Base-by-base conservation (phyloP, 208 protist genomes). In the Leishmania lainsoni region DNA sequence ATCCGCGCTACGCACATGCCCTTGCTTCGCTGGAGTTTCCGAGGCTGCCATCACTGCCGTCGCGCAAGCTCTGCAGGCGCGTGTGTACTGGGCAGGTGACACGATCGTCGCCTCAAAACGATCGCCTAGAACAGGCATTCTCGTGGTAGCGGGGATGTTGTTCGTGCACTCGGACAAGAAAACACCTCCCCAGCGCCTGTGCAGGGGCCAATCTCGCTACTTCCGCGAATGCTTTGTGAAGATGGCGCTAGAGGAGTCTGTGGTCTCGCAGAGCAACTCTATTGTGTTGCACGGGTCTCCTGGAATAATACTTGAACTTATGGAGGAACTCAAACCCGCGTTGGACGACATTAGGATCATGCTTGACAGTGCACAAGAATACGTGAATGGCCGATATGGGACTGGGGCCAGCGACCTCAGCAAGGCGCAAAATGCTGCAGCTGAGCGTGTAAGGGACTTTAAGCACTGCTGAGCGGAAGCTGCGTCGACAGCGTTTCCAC, bases 181-280 rank as follows among this genome's bases (percentile, higher is more conserved):
- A 48, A 71, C 45, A 26, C n/a, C 69, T 3, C 10, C 42, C 3
- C 9, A 69, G 61, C 56, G 9, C 16, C 73, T 86, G 29, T 10
- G 54, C 29, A 79, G 78, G 54, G 92, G 92, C 35, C 52, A 83
- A 71, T 80, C 83, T 32, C 61, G 83, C 35, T 91, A 79, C n/a
- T 92, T 95, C 74, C 86, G 83, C 63, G 92, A 95, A 65, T 81
- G 80, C 71, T 75, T 94, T 29, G 81, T 84, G 32, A 81, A 84
- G n/a, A 84, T 87, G 76, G 39, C 59, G 42, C 52, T 88, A 48
- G 35, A 51, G 5, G 77, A 88, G 52, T 66, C 85, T 8, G 66
- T 93, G 29, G 73, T 85, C 56, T 79, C 90, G 12, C 76, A 76
- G 42, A 92, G 86, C 52, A 89, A 84, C 58, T 73, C 78, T 51